These are phyloP conservation scores for Amanita jacksonii DNA, from an alignment of 768 basidiomycete genomes.

Conservation along the genomic window DNA sequence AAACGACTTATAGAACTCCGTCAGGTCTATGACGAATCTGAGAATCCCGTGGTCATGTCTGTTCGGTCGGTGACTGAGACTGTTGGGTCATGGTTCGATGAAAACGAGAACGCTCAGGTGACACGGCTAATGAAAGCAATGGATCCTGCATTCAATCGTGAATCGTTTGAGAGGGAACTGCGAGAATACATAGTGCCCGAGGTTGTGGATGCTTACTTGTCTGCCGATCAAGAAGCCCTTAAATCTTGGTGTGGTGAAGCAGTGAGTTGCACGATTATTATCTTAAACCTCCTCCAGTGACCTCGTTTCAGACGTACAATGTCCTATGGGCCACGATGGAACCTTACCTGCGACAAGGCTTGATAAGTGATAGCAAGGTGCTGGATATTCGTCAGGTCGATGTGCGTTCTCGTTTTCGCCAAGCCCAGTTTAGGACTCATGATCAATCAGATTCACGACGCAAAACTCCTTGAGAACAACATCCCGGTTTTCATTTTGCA, in stretches of 20 bases:
- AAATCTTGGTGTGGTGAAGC: constrained; percentile 93
- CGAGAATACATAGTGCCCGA: constrained; percentile 97
- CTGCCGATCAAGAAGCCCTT: constrained; percentile 79
- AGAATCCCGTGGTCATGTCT: constrained; percentile 78
- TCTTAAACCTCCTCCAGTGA: constrained; percentile 7
- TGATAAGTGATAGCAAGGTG: constrained; percentile 88
- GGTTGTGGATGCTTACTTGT: constrained; percentile 91
- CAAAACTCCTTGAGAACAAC: constrained; percentile 84
- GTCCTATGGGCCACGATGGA: constrained; percentile 99
- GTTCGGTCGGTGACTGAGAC: constrained; percentile 78
- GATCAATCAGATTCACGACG: constrained; percentile 56
- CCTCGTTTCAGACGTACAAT: constrained; percentile 69
- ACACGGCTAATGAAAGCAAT: constrained; percentile 77
- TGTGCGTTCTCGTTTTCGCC: constrained; percentile 35
- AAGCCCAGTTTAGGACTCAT: neutral
- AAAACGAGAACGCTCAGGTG: constrained; percentile 97
- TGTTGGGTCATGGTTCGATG: constrained; percentile 88
- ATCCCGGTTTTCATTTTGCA: constrained; percentile 86
- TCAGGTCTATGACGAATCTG: constrained; percentile 82
- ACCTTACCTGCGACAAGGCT: constrained; percentile 81
- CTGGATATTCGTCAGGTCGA: constrained; percentile 97
- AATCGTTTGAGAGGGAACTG: constrained; percentile 81
- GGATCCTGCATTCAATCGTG: constrained; percentile 82
- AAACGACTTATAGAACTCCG: constrained; percentile 48
- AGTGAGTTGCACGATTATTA: constrained; percentile 36